phyloP scores from a whole-genome alignment of 176 grass and related monocot genomes.

The Oryza australiensis region DNA sequence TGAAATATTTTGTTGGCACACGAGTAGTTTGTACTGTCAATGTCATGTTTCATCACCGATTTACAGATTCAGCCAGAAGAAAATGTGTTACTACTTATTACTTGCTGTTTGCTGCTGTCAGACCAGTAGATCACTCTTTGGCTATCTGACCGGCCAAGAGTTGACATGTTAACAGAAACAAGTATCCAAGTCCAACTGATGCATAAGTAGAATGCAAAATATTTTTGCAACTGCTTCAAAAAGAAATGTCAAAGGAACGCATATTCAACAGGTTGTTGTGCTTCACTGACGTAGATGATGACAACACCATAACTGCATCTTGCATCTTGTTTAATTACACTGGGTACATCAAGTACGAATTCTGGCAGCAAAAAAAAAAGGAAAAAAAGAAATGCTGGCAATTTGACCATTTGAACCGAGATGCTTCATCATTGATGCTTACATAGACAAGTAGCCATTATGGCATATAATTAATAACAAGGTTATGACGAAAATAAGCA shows the following conservation, averaged over 20 bases:
- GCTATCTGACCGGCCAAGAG: not conserved
- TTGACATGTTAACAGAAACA: not conserved
- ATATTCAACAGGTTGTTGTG: constrained; percentile 28
- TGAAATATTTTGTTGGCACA: not conserved
- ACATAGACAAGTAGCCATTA: constrained; percentile 17
- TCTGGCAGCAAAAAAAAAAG: constrained; percentile 25
- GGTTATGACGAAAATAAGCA: constrained; percentile 15
- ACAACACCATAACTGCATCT: not conserved
- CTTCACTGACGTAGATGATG: constrained; percentile 32
- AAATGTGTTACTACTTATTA: not conserved
- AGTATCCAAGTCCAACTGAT: not conserved
- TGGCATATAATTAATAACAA: constrained; percentile 33
- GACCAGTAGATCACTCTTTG: not conserved
- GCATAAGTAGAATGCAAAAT: not conserved
- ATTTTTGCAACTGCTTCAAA: constrained; percentile 5
- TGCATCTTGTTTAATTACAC: constrained; percentile 47
- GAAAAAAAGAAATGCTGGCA: constrained; percentile 32
- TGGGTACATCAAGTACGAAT: constrained; percentile 20
- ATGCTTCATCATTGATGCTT: constrained; percentile 51
- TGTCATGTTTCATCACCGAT: not conserved
- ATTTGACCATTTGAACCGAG: constrained; percentile 32
- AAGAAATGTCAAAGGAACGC: not conserved
- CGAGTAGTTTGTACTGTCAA: not conserved
- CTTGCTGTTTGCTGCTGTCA: not conserved
- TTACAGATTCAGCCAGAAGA: not conserved